phyloP scores from a whole-genome alignment of 495 filamentous ascomycete genomes.

The Pseudevernia furfuracea region DNA sequence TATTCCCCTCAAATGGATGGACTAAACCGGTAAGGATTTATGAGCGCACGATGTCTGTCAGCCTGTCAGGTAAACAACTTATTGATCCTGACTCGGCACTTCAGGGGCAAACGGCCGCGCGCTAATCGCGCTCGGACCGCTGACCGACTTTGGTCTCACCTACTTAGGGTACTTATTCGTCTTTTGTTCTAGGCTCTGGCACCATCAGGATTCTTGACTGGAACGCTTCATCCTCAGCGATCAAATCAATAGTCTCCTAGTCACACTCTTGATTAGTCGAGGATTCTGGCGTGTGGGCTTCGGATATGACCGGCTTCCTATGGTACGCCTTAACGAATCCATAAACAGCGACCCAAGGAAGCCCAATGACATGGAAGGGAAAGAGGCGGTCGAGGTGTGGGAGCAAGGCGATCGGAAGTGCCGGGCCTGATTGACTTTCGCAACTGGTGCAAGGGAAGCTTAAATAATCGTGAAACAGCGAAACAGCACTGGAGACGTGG shows the following conservation, averaged over 20 bases:
- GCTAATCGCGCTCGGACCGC: conserved; percentile 7
- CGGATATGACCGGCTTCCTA: neutral
- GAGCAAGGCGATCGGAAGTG: neutral
- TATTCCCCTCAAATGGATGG: neutral
- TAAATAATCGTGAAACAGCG: neutral
- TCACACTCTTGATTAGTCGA: neutral
- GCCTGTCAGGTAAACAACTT: neutral
- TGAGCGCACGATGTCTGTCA: neutral
- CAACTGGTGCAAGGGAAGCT: neutral
- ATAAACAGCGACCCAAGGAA: neutral
- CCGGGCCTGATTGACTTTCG: neutral
- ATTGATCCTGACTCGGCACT: neutral
- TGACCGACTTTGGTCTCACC: neutral
- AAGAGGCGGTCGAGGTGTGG: neutral
- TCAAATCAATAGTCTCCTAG: neutral
- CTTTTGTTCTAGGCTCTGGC: neutral
- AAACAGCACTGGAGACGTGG: neutral
- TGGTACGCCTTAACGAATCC: neutral
- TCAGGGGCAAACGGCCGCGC: neutral
- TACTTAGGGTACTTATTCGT: neutral
- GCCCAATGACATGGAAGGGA: neutral
- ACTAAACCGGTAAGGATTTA: neutral
- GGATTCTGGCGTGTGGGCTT: neutral
- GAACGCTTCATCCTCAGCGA: neutral
- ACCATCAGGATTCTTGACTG: neutral